Evolutionary conservation across 371 early-diverging fungal species (phyloP), one percentile per base, ranked within the genome.

Genomic region (Rhizopus stolonifer): DNA sequence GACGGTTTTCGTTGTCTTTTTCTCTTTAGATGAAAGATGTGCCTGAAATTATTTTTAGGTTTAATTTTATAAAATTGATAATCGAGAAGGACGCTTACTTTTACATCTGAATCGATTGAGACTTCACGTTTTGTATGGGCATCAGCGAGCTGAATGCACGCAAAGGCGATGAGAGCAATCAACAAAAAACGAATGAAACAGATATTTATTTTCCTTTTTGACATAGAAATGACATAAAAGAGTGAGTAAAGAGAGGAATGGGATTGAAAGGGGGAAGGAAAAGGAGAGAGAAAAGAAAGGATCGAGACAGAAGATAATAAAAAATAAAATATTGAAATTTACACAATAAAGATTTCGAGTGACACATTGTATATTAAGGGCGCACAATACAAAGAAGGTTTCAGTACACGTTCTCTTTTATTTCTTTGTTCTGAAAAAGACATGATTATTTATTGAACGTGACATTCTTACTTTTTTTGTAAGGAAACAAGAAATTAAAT

Each of bases 331-430:
- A 54, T 7, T 23, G 34, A 46, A 46, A 49, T 49, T 49, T 49
- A 24, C 49, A 49, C 49, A 49, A 49, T 49, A 34, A 38, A 38
- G 24, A 15, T 49, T 42, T 38, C 36, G 38, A 24, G 49, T 25
- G 13, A 49, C 49, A 21, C 21, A 49, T 8, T 11, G 22, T 19
- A 22, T 19, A 49, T 49, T 36, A 49, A 24, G 24, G 23, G 24
- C 11, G 49, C 32, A 49, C 49, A 33, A 49, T n/a, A 38, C 38
- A 49, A 49, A 49, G 32, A 17, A 11, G 38, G 49, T 4, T 17
- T 24, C 3, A 8, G 13, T 22, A 36, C 49, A 49, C 49, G 49
- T 49, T 49, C 24, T 24, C 36, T 49, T 17, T n/a, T 34, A 21
- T 8, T 34, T 49, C 26, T 32, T 49, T 49, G 14, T 47, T 42